Conservation (phyloP, 2,329 filamentous ascomycete genomes). For the Ceratocystis lukuohia region DNA sequence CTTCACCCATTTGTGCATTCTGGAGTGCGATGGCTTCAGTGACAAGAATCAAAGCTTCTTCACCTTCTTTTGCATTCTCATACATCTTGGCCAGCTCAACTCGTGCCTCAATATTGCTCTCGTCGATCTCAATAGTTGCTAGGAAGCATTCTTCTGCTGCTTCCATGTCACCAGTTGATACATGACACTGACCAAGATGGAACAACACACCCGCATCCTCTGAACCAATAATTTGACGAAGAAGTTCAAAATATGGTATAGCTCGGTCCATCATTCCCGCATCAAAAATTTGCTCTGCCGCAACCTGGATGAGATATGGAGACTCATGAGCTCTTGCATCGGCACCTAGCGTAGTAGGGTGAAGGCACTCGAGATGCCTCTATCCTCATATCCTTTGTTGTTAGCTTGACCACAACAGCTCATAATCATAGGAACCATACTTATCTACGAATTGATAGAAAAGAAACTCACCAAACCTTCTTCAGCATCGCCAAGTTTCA, state of each 20-base stretch:
- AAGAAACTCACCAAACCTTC: constrained; percentile 56
- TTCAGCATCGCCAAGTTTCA: constrained; percentile 51
- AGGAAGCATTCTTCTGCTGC: constrained; percentile 69
- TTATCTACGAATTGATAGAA: not conserved
- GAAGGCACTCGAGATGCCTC: constrained; percentile 54
- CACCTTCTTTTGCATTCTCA: constrained; percentile 56
- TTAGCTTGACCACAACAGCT: constrained; percentile 9
- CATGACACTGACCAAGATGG: constrained; percentile 54
- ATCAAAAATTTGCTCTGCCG: constrained; percentile 37
- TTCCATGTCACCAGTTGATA: constrained; percentile 46
- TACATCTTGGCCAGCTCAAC: constrained; percentile 75
- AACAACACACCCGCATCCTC: constrained; percentile 41
- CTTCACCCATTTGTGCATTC: constrained; percentile 43
- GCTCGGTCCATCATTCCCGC: constrained; percentile 30
- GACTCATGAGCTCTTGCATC: constrained; percentile 36
- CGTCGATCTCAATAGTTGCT: constrained; percentile 57
- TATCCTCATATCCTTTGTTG: constrained; percentile 1
- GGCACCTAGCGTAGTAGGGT: constrained; percentile 36
- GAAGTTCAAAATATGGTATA: constrained; percentile 42
- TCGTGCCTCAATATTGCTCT: constrained; percentile 60
- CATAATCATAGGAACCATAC: not conserved
- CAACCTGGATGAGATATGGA: constrained; percentile 65
- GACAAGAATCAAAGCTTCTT: constrained; percentile 64
- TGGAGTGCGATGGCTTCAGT: constrained; percentile 59
- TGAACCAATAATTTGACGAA: constrained; percentile 36